Percentiles rank a stretch among this genome's conserved stretches.
These are phyloP conservation scores for carrot (Daucus carota) DNA, from an alignment of 129 eudicot species.

Conservation along the genomic window DH1_v3.0 NC_030384.2:39538501-39539000, in stretches of 20 bases:
- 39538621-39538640: too few relatives aligned
- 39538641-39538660: too few relatives aligned
- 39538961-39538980: neutral
- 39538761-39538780: neutral
- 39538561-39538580: too few relatives aligned
- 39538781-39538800: too few relatives aligned
- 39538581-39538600: too few relatives aligned
- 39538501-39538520: too few relatives aligned
- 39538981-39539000: neutral
- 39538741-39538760: neutral
- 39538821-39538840: neutral
- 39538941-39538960: neutral
- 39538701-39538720: neutral
- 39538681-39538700: neutral
- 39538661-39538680: neutral
- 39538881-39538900: neutral
- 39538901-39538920: neutral
- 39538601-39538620: too few relatives aligned
- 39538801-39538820: too few relatives aligned
- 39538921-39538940: neutral
- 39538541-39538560: too few relatives aligned
- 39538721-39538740: neutral
- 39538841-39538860: neutral
- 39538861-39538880: neutral
- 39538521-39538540: too few relatives aligned